phyloP scores from a whole-genome alignment of 768 basidiomycete species.

The Cystobasidium ongulense region DNA sequence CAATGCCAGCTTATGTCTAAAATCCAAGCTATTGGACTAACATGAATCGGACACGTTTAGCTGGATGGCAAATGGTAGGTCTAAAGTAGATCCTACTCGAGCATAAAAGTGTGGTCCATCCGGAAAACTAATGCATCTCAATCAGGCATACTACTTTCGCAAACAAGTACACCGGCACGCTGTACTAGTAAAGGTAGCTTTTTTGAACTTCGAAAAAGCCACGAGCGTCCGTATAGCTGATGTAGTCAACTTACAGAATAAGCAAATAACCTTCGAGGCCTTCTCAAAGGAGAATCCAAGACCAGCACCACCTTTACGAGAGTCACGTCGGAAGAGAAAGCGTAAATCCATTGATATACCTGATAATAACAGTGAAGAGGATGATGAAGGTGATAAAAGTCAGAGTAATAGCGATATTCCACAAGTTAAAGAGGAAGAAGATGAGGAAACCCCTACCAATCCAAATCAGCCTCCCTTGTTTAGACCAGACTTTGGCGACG shows the following conservation, averaged over 20 bases:
- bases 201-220: neutral
- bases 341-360: neutral
- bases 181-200: constrained; percentile 39
- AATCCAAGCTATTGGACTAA: no score
- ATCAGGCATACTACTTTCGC: constrained; percentile 41
- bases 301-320: neutral
- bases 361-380: neutral
- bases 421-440: constrained; percentile 23
- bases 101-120: neutral
- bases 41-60: no score
- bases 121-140: neutral
- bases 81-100: no score
- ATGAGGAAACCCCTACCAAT: neutral
- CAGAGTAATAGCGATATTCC: neutral
- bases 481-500: neutral
- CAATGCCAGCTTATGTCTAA: no score
- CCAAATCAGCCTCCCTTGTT: neutral
- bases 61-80: constrained; percentile 26
- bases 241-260: neutral
- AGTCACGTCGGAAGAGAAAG: neutral
- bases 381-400: neutral
- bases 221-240: neutral
- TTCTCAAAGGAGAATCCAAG: constrained; percentile 20
- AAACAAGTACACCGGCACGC: constrained; percentile 36
- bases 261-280: constrained; percentile 17